phyloP scores from a whole-genome alignment of 164 flowering plant genomes.

The Cinnamomum micranthum region DNA sequence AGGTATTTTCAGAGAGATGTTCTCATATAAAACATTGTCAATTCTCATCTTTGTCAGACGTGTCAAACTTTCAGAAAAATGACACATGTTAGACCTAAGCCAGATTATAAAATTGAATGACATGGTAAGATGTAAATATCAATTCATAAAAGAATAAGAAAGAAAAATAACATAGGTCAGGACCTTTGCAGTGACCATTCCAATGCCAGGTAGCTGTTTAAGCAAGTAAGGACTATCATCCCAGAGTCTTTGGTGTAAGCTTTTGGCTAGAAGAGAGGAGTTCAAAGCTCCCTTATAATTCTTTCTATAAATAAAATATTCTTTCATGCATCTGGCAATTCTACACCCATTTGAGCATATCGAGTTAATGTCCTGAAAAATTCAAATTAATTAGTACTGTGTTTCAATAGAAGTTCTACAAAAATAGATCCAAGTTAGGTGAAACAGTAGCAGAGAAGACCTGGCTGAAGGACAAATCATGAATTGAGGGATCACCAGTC shows the following conservation, averaged over 20 bases:
- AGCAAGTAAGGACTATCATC: slow-evolving; percentile 89
- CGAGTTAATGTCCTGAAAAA: slow-evolving; percentile 71
- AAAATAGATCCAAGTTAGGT: not conserved
- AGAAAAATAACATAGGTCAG: not conserved
- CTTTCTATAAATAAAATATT: slow-evolving; percentile 70
- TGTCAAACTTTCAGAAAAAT: too few relatives aligned
- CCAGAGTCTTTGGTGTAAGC: slow-evolving; percentile 89
- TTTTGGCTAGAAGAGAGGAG: slow-evolving; percentile 71
- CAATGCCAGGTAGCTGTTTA: slow-evolving; percentile 93
- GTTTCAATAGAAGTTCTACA: slow-evolving; percentile 1
- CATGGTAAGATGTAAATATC: not conserved
- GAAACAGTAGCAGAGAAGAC: slow-evolving; percentile 26
- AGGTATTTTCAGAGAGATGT: not conserved
- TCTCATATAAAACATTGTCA: not conserved
- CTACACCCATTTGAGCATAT: slow-evolving; percentile 87
- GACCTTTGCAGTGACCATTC: slow-evolving; percentile 99
- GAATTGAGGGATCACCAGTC: slow-evolving; percentile 88
- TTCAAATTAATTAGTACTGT: not conserved
- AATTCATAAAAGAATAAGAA: not conserved
- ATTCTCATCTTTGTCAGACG: not conserved
- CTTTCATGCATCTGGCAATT: slow-evolving; percentile 95
- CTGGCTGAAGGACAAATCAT: slow-evolving; percentile 88
- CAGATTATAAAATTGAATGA: not conserved
- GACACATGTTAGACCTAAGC: not conserved
- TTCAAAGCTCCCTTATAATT: slow-evolving; percentile 69